Evolutionary conservation across 2,329 filamentous ascomycete genomes (phyloP).

Genomic region (Keithomyces neogunnii): DNA sequence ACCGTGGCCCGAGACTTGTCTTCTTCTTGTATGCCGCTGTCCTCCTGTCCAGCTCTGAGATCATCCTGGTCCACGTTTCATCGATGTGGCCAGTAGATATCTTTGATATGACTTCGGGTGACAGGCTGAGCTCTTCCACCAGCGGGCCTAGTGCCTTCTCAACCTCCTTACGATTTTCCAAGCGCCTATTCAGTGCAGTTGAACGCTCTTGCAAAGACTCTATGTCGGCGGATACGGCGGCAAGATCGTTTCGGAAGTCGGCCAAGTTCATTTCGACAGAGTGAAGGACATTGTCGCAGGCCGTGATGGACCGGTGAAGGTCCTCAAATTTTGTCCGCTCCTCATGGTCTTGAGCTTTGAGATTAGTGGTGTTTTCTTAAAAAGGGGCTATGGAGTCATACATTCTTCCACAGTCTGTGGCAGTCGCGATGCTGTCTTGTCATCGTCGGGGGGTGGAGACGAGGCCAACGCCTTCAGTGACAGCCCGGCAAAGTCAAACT

Average conservation of each 20-base stretch:
- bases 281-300: slow-evolving; percentile 86
- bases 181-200: slow-evolving; percentile 67
- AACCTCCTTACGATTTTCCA: slow-evolving; percentile 83
- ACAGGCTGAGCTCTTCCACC: slow-evolving; percentile 85
- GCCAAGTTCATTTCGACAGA: slow-evolving; percentile 90
- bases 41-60: slow-evolving; percentile 77
- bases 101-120: slow-evolving; percentile 72
- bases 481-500: slow-evolving; percentile 71
- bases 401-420: slow-evolving; percentile 64
- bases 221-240: slow-evolving; percentile 87
- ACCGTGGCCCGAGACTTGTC: slow-evolving; percentile 43
- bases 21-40: slow-evolving; percentile 63
- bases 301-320: slow-evolving; percentile 77
- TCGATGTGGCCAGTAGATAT: slow-evolving; percentile 87
- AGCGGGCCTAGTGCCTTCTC: slow-evolving; percentile 81
- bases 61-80: slow-evolving; percentile 74
- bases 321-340: slow-evolving; percentile 84
- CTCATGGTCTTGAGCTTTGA: slow-evolving; percentile 52
- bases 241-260: slow-evolving; percentile 88
- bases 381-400: slow-evolving; percentile 30
- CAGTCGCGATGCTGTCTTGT: slow-evolving; percentile 28
- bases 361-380: not conserved
- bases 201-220: slow-evolving; percentile 87
- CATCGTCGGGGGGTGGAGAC: slow-evolving; percentile 18
- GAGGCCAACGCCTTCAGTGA: slow-evolving; percentile 64